A percentile compares a stretch with the other conserved stretches of the same genome.
phyloP scores from a whole-genome alignment of 2,329 filamentous ascomycete genomes.

The Cryphonectria nitschkei region DNA sequence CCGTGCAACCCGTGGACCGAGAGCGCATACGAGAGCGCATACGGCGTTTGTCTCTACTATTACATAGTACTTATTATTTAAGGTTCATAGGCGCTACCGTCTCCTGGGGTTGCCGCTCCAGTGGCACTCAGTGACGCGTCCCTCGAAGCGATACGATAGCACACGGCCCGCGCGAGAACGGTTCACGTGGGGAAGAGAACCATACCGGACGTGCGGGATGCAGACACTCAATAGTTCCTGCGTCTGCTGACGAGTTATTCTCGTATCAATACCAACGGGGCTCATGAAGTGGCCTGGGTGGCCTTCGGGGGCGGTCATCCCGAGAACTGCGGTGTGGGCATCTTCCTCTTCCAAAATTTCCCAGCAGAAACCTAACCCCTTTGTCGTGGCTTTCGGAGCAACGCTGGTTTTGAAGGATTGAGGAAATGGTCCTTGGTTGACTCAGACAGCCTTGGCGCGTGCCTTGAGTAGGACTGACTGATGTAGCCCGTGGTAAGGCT shows the following conservation, averaged over 20 bases:
- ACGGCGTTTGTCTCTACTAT: neutral
- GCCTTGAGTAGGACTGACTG: too few relatives aligned
- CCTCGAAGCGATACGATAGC: neutral
- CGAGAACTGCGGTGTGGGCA: neutral
- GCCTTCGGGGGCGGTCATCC: too few relatives aligned
- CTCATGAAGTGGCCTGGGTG: neutral
- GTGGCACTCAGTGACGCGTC: neutral
- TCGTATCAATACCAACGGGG: neutral
- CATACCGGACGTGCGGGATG: neutral
- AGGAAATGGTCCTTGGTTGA: neutral
- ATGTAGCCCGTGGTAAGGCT: too few relatives aligned
- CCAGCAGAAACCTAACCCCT: neutral
- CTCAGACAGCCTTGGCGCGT: too few relatives aligned
- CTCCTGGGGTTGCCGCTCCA: neutral
- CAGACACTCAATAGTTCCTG: conserved; percentile 1
- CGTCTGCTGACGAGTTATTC: neutral
- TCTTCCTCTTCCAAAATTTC: neutral
- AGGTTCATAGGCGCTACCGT: neutral
- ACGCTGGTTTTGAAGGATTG: neutral
- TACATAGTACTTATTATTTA: neutral
- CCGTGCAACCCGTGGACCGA: neutral
- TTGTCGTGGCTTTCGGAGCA: neutral
- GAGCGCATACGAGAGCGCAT: too few relatives aligned
- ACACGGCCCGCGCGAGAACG: too few relatives aligned
- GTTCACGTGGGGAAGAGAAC: neutral